phyloP scores from a whole-genome alignment of 192 early-diverging fungal genomes.

The Gonapodya prolifera region DNA sequence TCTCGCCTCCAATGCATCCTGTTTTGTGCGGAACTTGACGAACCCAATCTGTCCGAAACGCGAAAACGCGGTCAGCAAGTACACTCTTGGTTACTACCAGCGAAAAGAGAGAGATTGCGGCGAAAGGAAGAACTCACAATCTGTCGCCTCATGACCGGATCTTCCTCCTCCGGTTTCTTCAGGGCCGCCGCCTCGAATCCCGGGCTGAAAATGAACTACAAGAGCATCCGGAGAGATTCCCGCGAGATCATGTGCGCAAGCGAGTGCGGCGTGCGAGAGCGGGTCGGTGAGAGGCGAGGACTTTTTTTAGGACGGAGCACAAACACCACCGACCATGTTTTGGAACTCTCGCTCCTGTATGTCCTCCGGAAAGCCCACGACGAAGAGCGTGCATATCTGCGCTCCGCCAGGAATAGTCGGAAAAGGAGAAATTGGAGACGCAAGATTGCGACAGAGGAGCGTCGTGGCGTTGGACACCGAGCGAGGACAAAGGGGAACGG shows the following conservation, averaged over 20 bases:
- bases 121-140: constrained; percentile 53
- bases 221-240: too few relatives aligned
- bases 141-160: constrained; percentile 56
- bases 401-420: too few relatives aligned
- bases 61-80: too few relatives aligned
- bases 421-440: too few relatives aligned
- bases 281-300: too few relatives aligned
- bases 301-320: neutral
- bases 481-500: too few relatives aligned
- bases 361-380: constrained; percentile 97
- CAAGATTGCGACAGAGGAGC: too few relatives aligned
- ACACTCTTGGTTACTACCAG: too few relatives aligned
- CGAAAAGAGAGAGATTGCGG: constrained; percentile 1
- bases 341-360: constrained; percentile 98
- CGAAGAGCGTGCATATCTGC: constrained; percentile 98
- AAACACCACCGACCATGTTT: constrained; percentile 56
- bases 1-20: constrained; percentile 84
- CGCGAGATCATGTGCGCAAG: too few relatives aligned
- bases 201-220: constrained; percentile 79
- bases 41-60: constrained; percentile 76
- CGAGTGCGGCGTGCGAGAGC: too few relatives aligned
- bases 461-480: too few relatives aligned
- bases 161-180: constrained; percentile 66
- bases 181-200: constrained; percentile 97
- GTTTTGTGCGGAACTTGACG: constrained; percentile 84